Evolutionary conservation across 1,139 yeast genomes (phyloP).

Genomic region (Lodderomyces oxycetoniae): DNA sequence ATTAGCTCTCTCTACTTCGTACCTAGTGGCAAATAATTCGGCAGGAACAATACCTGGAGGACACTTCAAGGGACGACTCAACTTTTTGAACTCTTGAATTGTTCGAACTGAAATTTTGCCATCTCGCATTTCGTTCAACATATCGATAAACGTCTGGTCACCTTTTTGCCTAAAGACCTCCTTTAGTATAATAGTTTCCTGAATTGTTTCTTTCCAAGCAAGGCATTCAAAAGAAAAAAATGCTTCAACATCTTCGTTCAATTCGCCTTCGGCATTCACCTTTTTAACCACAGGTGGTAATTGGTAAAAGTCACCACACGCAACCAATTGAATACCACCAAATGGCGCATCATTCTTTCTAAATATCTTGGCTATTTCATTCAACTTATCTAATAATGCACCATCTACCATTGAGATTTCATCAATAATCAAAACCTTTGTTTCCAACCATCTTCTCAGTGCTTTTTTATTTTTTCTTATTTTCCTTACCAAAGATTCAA

Average conservation of each 20-base stretch:
- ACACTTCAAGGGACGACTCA: conserved; percentile 52
- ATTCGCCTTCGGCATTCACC: conserved; percentile 21
- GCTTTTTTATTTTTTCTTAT: conserved; percentile 54
- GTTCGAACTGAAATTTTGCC: conserved; percentile 62
- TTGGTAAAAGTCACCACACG: conserved; percentile 90
- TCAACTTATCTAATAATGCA: conserved; percentile 62
- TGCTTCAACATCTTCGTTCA: conserved; percentile 18
- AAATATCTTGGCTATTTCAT: conserved; percentile 55
- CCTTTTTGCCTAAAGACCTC: conserved; percentile 93
- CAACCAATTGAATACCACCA: conserved; percentile 83
- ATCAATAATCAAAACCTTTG: conserved; percentile 70
- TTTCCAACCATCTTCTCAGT: conserved; percentile 53
- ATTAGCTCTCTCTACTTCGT: conserved; percentile 82
- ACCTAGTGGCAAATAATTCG: conserved; percentile 75
- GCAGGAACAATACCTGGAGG: conserved; percentile 81
- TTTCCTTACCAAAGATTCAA: conserved; percentile 44
- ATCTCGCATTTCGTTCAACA: conserved; percentile 82
- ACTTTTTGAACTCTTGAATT: conserved; percentile 46
- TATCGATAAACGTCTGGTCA: conserved; percentile 67
- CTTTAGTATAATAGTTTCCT: conserved; percentile 61
- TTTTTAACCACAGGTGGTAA: conserved; percentile 69
- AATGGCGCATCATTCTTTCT: conserved; percentile 56
- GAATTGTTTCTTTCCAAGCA: conserved; percentile 66
- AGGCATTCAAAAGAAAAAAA: conserved; percentile 74
- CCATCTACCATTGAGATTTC: conserved; percentile 91